Conservation (phyloP, 1,139 yeast genomes). For the Pneumocystis murina region DNA sequence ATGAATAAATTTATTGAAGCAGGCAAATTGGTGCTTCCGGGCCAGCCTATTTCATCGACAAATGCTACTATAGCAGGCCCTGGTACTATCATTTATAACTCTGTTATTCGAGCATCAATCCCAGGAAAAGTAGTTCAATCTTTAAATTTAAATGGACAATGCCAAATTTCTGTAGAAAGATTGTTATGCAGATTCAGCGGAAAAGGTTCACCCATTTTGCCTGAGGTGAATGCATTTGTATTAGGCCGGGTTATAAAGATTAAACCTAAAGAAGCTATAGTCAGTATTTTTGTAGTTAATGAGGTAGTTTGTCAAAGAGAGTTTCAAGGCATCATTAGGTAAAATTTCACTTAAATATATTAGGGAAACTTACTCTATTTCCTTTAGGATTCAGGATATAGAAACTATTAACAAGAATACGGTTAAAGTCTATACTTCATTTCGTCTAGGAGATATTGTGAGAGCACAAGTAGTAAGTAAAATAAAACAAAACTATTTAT, state of each 20-base stretch:
- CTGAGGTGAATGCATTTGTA: conserved; percentile 75
- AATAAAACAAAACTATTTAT: not conserved
- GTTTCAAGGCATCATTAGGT: conserved; percentile 63
- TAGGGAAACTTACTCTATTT: not conserved
- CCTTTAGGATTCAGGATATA: conserved; percentile 56
- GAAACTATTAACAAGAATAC: conserved; percentile 83
- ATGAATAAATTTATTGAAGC: not conserved
- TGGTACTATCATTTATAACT: not conserved
- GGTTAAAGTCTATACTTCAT: conserved; percentile 63
- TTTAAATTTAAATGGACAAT: not conserved
- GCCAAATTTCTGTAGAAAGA: not conserved
- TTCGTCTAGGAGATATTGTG: conserved; percentile 84
- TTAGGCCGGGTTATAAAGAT: conserved; percentile 60
- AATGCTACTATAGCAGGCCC: not conserved
- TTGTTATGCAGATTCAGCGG: not conserved
- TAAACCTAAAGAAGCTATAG: conserved; percentile 53
- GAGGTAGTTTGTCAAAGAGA: conserved; percentile 39
- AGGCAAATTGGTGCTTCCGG: not conserved
- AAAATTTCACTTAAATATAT: not conserved
- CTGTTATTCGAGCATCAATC: not conserved
- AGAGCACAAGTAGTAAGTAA: conserved; percentile 39
- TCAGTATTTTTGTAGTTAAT: conserved; percentile 73
- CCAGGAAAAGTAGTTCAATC: not conserved
- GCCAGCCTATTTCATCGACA: not conserved
- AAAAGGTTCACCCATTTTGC: conserved; percentile 31